A percentile compares a stretch with the other conserved stretches of the same genome.
Evolutionary conservation across 768 basidiomycete genomes (phyloP).

Genomic region (Tricholoma matsutake): DNA sequence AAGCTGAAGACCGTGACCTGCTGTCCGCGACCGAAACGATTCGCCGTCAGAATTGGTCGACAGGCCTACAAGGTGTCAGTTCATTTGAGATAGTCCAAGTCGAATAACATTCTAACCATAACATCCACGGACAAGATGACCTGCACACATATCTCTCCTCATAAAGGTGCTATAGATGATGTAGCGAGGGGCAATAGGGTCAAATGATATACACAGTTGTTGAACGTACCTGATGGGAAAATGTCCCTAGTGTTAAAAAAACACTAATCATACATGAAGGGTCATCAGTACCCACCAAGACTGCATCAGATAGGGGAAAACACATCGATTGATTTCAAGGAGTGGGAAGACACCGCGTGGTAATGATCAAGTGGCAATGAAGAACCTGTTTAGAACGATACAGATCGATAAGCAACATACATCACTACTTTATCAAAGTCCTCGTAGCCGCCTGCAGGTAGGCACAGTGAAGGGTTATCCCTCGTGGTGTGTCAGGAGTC

Average conservation of each 20-base stretch:
- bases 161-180: neutral
- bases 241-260: too few species aligned
- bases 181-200: neutral
- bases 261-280: too few species aligned
- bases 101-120: neutral
- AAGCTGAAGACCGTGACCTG: neutral
- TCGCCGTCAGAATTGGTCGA: neutral
- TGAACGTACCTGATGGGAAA: too few species aligned
- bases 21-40: neutral
- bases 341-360: too few species aligned
- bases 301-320: too few species aligned
- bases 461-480: neutral
- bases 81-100: neutral
- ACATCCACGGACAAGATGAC: neutral
- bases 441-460: neutral
- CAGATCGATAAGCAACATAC: neutral
- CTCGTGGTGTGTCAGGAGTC: neutral
- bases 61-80: neutral
- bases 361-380: too few species aligned
- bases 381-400: too few species aligned
- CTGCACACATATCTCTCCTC: neutral
- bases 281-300: too few species aligned
- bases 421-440: neutral
- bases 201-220: neutral
- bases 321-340: too few species aligned